A percentile compares a stretch with the other conserved stretches of the same genome.
Evolutionary conservation across 2,329 filamentous ascomycete genomes (phyloP).

Genomic region (Fusarium fujikuroi): DNA sequence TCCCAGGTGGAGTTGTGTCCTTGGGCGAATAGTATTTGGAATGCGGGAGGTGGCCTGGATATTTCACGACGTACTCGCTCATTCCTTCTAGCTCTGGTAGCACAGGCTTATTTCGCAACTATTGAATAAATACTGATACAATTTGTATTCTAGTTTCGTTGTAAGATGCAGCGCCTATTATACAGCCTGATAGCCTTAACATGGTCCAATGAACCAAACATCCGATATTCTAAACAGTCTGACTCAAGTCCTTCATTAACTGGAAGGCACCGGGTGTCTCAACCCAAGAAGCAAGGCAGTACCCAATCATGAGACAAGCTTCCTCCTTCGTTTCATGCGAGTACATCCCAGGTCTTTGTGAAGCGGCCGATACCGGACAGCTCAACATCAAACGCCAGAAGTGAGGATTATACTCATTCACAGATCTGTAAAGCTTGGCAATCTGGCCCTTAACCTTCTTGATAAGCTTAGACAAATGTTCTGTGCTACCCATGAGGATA

Average conservation of each 20-base stretch:
- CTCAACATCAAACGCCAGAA: constrained; percentile 35
- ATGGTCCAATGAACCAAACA: rapidly evolving
- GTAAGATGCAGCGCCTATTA: neutral
- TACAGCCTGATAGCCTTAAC: neutral
- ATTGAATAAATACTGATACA: neutral
- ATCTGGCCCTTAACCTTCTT: constrained; percentile 32
- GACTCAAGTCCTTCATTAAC: neutral
- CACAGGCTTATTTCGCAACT: no score
- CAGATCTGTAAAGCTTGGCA: constrained; percentile 8
- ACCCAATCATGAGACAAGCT: constrained; percentile 16
- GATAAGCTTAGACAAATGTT: neutral
- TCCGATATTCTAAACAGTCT: neutral
- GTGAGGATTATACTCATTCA: constrained; percentile 26
- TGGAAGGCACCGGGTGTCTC: constrained; percentile 33
- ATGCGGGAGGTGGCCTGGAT: no score
- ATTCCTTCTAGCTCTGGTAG: no score
- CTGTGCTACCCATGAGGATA: neutral
- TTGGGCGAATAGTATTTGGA: no score
- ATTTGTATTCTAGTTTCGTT: rapidly evolving
- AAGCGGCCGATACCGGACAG: neutral
- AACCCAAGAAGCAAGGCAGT: constrained; percentile 25
- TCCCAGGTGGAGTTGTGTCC: no score
- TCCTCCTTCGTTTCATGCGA: constrained; percentile 18
- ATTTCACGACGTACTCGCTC: no score
- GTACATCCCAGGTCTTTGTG: constrained; percentile 10